Conservation (phyloP, 2,329 filamentous ascomycete species). For the Pyricularia grisea region DNA sequence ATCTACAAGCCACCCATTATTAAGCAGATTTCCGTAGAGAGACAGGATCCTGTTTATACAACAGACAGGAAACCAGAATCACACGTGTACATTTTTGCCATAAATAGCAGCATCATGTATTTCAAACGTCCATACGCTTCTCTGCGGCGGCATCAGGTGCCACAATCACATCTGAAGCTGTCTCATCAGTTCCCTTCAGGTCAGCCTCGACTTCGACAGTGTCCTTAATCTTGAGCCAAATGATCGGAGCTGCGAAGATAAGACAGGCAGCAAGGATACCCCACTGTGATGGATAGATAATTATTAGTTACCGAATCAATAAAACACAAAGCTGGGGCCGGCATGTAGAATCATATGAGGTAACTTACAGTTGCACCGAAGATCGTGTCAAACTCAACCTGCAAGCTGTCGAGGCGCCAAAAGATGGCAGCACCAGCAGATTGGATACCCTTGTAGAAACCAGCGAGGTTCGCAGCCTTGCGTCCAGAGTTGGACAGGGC, state of each 20-base stretch:
- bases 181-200: constrained; percentile 78
- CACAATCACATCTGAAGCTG: constrained; percentile 45
- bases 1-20: neutral
- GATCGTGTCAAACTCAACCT: constrained; percentile 58
- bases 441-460: constrained; percentile 49
- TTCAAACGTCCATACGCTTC: neutral
- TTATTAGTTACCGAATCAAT: neutral
- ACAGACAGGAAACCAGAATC: neutral
- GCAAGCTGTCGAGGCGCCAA: constrained; percentile 57
- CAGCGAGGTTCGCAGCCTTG: constrained; percentile 84
- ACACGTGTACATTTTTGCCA: neutral
- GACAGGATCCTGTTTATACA: neutral
- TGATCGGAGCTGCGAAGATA: constrained; percentile 67
- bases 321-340: neutral
- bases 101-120: neutral
- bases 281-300: constrained; percentile 50
- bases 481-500: constrained; percentile 86
- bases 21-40: neutral
- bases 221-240: constrained; percentile 71
- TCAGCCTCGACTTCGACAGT: constrained; percentile 76
- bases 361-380: constrained; percentile 48
- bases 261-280: constrained; percentile 65
- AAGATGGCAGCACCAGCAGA: constrained; percentile 75
- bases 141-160: neutral
- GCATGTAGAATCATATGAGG: neutral